phyloP scores from a whole-genome alignment of 805 yeast genomes.

The Brettanomyces anomalus region DNA sequence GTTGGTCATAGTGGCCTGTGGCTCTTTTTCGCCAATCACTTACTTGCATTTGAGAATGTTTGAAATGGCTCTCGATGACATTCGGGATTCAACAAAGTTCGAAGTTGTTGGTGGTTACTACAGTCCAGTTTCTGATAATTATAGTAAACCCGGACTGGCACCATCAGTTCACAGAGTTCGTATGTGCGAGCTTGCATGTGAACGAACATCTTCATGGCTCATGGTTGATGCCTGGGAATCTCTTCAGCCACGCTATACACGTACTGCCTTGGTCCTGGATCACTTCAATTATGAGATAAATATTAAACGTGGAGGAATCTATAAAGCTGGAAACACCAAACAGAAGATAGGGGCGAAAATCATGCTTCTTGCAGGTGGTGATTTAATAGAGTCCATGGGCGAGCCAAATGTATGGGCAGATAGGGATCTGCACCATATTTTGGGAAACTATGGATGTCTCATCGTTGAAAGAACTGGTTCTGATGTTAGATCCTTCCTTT shows the following conservation, averaged over 20 bases:
- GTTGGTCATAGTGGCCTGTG: constrained; percentile 92
- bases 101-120: constrained; percentile 96
- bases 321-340: constrained; percentile 48
- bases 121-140: constrained; percentile 90
- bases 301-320: constrained; percentile 79
- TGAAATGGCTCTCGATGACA: constrained; percentile 95
- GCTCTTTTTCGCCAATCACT: constrained; percentile 93
- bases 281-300: constrained; percentile 95
- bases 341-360: constrained; percentile 65
- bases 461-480: constrained; percentile 96
- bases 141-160: constrained; percentile 89
- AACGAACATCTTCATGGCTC: constrained; percentile 91
- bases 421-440: constrained; percentile 84
- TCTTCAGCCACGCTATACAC: constrained; percentile 78
- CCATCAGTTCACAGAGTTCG: constrained; percentile 83
- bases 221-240: constrained; percentile 99
- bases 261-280: constrained; percentile 92
- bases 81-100: constrained; percentile 82
- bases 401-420: constrained; percentile 99
- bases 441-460: constrained; percentile 93
- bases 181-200: constrained; percentile 98
- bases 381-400: constrained; percentile 97
- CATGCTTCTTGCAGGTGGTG: constrained; percentile 97
- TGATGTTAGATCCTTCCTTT: constrained; percentile 85
- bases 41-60: constrained; percentile 94